Percentiles rank a stretch among this genome's conserved stretches.
phyloP scores from a whole-genome alignment of 306 rosid species.

The Benincasa hispida region DNA sequence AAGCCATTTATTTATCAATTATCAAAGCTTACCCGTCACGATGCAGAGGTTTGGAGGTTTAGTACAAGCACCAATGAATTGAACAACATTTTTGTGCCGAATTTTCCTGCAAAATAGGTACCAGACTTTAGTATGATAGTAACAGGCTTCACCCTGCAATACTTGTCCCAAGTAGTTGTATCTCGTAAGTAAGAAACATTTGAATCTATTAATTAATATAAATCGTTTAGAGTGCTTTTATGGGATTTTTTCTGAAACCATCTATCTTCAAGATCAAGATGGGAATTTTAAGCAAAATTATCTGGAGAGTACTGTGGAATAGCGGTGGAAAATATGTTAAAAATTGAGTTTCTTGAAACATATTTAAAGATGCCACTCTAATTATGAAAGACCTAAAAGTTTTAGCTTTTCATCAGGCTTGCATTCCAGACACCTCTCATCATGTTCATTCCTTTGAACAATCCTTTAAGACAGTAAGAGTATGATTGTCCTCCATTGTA shows the following conservation, averaged over 20 bases:
- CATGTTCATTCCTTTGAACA: neutral
- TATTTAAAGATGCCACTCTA: neutral
- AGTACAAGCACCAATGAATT: conserved; percentile 95
- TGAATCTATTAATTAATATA: neutral
- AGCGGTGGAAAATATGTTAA: neutral
- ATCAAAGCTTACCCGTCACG: conserved; percentile 65
- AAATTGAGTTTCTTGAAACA: neutral
- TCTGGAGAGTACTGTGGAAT: neutral
- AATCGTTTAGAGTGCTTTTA: neutral
- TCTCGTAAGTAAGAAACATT: neutral
- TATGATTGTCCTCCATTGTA: neutral
- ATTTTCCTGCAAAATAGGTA: conserved; percentile 57
- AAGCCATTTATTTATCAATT: conserved; percentile 1
- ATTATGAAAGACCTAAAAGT: neutral
- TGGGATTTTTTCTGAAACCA: neutral
- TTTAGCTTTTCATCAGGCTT: neutral
- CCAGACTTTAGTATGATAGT: neutral
- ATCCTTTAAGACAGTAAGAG: neutral
- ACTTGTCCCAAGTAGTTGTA: neutral
- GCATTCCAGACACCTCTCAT: neutral
- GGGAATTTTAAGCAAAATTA: neutral
- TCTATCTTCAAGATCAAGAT: neutral
- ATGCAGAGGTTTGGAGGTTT: conserved; percentile 82
- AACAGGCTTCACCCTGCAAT: neutral
- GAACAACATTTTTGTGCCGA: conserved; percentile 98